Conservation (phyloP, 2,329 filamentous ascomycete species). For the Hymenoscyphus scutula region DNA sequence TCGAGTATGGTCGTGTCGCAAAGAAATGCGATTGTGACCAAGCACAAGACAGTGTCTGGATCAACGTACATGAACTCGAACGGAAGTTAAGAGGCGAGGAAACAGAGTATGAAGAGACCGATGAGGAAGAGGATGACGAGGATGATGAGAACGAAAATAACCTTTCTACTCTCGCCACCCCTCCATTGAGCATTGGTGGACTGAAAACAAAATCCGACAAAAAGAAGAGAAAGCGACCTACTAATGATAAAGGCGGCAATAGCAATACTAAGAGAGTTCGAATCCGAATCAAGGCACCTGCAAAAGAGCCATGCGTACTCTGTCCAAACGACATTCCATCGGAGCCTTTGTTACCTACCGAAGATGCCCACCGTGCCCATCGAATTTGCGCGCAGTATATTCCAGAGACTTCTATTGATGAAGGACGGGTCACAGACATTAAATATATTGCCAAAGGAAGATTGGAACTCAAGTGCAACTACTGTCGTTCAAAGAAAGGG, state of each 20-base stretch:
- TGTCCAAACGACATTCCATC: constrained; percentile 88
- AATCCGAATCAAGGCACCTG: constrained; percentile 66
- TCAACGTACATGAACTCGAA: constrained; percentile 94
- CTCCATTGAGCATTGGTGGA: constrained; percentile 67
- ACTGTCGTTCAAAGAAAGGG: constrained; percentile 91
- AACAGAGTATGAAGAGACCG: constrained; percentile 77
- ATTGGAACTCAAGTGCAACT: constrained; percentile 88
- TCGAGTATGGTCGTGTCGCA: constrained; percentile 90
- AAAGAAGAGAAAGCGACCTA: constrained; percentile 67
- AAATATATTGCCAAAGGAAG: constrained; percentile 82
- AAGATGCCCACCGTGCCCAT: constrained; percentile 77
- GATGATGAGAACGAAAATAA: constrained; percentile 62
- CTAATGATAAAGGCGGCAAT: constrained; percentile 43
- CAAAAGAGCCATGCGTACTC: constrained; percentile 79
- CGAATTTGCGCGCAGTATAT: constrained; percentile 86
- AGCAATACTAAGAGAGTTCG: constrained; percentile 67
- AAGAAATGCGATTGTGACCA: constrained; percentile 96
- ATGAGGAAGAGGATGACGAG: constrained; percentile 67
- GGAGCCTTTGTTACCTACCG: constrained; percentile 79
- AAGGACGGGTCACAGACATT: constrained; percentile 71
- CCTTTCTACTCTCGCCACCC: constrained; percentile 71
- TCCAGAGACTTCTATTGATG: constrained; percentile 86
- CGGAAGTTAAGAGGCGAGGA: constrained; percentile 88
- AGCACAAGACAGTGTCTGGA: constrained; percentile 96
- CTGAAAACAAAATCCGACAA: constrained; percentile 59